Evolutionary conservation across 148 eudicot species (phyloP), one percentile per base, ranked within the genome.

Genomic region (Nepenthes mirabilis): DNA sequence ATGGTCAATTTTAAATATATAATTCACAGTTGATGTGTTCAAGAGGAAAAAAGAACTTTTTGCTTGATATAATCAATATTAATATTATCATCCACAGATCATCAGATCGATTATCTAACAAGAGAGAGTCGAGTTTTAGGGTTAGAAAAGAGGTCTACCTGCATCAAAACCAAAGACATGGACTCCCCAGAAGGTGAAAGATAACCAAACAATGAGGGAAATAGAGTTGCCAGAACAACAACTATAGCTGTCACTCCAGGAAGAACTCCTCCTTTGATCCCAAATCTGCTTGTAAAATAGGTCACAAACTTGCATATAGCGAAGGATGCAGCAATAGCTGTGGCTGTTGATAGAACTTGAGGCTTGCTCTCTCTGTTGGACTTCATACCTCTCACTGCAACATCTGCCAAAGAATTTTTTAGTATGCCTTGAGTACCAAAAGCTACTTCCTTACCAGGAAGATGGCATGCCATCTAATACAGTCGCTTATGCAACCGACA

Each of bases 101-200:
- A 13, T 6, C 9, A n/a, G 7, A 53, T 14, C 56, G 33, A 32
- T n/a, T 2, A 14, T 1, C 9, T 1, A 14, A 2, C 32, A 13
- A 32, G 32, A 53, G 33, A 32, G 6, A 53, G 51, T 48, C 6
- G 33, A 34, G 33, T 37, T 43, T 11, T 12, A 36, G 4, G 11
- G 8, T 11, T 40, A 52, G 36, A 37, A n/a, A 43, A 23, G 40
- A 33, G 33, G 43, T 7, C 11, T 60, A 82, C 97, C 93, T 91
- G 90, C 97, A 91, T 87, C 54, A 81, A 66, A 55, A 87, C 63
- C 68, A 80, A 13, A 40, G 97, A 86, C 66, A 85, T 65, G 32
- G 83, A 82, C 56, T 91, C 97, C 2, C 87, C 93, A 63, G 91
- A 74, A 65, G 93, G 93, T 8, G 93, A 90, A 71, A 91, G 95